Conservation (phyloP, 2,329 filamentous ascomycete species). For the Xylariaceae sp. region DNA sequence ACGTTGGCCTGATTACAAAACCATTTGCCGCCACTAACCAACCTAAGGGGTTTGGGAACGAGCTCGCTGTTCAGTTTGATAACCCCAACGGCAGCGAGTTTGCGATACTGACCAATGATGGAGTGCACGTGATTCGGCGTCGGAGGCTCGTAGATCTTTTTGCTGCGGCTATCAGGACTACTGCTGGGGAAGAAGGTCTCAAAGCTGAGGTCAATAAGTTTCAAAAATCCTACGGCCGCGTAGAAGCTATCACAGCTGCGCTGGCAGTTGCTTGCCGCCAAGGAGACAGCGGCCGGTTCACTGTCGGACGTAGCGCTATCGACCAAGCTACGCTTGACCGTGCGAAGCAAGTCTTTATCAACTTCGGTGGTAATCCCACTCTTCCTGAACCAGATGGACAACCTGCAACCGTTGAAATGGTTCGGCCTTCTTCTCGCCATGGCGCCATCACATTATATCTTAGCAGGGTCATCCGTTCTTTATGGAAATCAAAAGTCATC, state of each 20-base stretch:
- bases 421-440: constrained; percentile 83
- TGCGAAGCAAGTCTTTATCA: constrained; percentile 83
- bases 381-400: constrained; percentile 74
- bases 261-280: constrained; percentile 94
- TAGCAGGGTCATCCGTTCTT: constrained; percentile 76
- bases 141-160: constrained; percentile 89
- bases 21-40: constrained; percentile 65
- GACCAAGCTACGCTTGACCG: constrained; percentile 84
- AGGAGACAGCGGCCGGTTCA: constrained; percentile 69
- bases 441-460: constrained; percentile 86
- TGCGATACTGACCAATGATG: constrained; percentile 85
- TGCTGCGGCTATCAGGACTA: constrained; percentile 71
- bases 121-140: constrained; percentile 80
- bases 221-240: constrained; percentile 78
- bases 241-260: constrained; percentile 85
- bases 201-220: constrained; percentile 81
- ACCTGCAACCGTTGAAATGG: constrained; percentile 71
- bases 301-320: constrained; percentile 68
- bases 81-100: constrained; percentile 70
- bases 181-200: constrained; percentile 72
- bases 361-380: constrained; percentile 83
- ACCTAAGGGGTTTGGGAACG: constrained; percentile 84
- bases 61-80: constrained; percentile 94
- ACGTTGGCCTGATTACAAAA: constrained; percentile 71
- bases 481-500: constrained; percentile 82